phyloP scores from a whole-genome alignment of 108 stramenopile species.

The Nitzschia palea region DNA sequence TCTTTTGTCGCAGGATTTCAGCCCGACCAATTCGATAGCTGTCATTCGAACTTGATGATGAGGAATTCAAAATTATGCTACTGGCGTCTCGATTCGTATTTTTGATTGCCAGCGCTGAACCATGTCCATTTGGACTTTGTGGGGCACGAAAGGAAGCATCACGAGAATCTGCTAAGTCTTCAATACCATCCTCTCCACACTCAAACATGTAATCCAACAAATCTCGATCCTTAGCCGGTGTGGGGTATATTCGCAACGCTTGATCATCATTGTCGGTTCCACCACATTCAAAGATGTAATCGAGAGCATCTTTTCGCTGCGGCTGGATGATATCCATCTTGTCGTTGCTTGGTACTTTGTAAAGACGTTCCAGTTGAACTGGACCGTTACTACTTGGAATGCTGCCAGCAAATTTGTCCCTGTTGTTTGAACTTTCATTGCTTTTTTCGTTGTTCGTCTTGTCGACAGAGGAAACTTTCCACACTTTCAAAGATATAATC shows the following conservation, averaged over 20 bases:
- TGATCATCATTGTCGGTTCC: neutral
- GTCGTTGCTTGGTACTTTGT: neutral
- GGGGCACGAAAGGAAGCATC: neutral
- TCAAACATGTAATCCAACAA: slow-evolving; percentile 4
- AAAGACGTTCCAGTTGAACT: neutral
- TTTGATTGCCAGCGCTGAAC: no score
- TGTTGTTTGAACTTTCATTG: neutral
- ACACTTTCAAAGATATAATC: slow-evolving; percentile 12
- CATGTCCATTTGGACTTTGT: neutral
- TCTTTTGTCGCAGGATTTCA: neutral
- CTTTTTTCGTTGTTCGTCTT: neutral
- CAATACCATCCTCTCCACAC: neutral
- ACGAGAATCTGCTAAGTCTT: neutral
- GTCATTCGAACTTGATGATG: neutral
- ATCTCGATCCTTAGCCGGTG: neutral
- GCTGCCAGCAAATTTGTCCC: neutral
- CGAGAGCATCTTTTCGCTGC: neutral
- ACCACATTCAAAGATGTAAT: slow-evolving; percentile 1
- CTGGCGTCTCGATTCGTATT: neutral
- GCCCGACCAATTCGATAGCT: neutral
- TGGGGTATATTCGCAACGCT: neutral
- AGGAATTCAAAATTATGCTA: neutral
- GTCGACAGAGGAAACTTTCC: slow-evolving; percentile 5
- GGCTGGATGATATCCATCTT: no score
- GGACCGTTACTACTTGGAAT: neutral